Evolutionary conservation across 257 asterid genomes (phyloP).

Genomic region (Capsicum chinense): DNA sequence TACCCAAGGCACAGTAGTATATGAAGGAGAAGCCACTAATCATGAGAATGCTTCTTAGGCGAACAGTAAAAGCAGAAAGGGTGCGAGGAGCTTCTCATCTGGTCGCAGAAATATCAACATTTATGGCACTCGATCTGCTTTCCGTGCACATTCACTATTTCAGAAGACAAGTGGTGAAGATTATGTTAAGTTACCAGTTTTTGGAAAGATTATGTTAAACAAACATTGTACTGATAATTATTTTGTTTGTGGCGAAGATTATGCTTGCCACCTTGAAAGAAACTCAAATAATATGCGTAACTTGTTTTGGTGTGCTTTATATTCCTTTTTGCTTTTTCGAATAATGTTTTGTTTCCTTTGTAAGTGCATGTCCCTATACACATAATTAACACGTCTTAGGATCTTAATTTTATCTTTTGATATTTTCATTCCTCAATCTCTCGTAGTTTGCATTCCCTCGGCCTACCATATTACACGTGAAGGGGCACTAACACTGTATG

Average conservation of each 20-base stretch:
- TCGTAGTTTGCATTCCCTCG: slow-evolving; percentile 4
- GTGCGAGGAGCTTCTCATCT: slow-evolving; percentile 23
- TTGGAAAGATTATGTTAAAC: too few relatives aligned
- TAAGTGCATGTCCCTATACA: not conserved
- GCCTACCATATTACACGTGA: not conserved
- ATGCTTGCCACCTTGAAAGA: slow-evolving; percentile 13
- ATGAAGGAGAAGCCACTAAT: not conserved
- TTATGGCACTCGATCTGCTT: slow-evolving; percentile 1
- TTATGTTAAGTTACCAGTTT: too few relatives aligned
- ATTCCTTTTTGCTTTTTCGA: slow-evolving; percentile 13
- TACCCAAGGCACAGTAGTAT: not conserved
- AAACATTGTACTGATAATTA: too few relatives aligned
- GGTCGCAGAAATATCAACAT: slow-evolving; percentile 13
- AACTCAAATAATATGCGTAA: not conserved
- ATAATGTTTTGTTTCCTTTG: not conserved
- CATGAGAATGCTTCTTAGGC: slow-evolving; percentile 5
- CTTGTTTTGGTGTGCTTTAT: not conserved
- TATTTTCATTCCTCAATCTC: not conserved
- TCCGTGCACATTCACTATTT: too few relatives aligned
- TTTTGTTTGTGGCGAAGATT: slow-evolving; percentile 11
- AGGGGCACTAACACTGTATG: not conserved
- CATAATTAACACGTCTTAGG: not conserved
- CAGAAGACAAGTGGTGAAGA: too few relatives aligned
- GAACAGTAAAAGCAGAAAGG: not conserved
- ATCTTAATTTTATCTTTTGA: slow-evolving; percentile 22